phyloP scores from a whole-genome alignment of 208 protist species.

The Acanthamoeba sp. region DNA sequence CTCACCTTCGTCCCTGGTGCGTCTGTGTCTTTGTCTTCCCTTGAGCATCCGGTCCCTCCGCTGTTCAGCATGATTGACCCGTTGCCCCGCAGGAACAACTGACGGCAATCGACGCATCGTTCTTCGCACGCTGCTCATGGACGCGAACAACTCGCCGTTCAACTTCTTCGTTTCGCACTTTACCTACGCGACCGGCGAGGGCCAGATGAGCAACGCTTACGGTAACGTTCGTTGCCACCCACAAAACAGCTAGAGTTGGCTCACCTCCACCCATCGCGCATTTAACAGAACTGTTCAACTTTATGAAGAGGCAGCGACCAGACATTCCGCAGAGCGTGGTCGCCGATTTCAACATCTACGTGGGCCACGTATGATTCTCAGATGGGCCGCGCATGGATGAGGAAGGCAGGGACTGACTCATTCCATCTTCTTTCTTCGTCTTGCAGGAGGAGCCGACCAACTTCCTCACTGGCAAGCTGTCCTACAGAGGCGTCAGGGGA shows the following conservation, averaged over 20 bases:
- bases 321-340: conserved; percentile 32
- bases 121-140: background rate
- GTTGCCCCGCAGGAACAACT: background rate
- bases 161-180: conserved; percentile 60
- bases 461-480: conserved; percentile 50
- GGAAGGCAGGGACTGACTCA: background rate
- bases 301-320: conserved; percentile 22
- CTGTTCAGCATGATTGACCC: background rate
- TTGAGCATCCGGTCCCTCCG: no score
- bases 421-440: background rate
- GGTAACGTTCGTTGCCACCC: background rate
- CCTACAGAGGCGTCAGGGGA: background rate
- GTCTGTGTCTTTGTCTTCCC: background rate
- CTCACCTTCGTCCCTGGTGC: conserved; percentile 66
- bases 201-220: conserved; percentile 69
- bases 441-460: conserved; percentile 1
- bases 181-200: conserved; percentile 29
- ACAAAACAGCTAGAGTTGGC: no score
- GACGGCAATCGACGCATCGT: conserved; percentile 43
- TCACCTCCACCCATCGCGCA: background rate
- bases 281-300: conserved; percentile 25
- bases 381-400: no score
- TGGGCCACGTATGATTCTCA: background rate
- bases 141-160: background rate
- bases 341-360: conserved; percentile 67